Percentiles rank a stretch among this genome's conserved stretches.
Conservation (phyloP, 2,329 filamentous ascomycete species). For the Sphaerulina musiva region DNA sequence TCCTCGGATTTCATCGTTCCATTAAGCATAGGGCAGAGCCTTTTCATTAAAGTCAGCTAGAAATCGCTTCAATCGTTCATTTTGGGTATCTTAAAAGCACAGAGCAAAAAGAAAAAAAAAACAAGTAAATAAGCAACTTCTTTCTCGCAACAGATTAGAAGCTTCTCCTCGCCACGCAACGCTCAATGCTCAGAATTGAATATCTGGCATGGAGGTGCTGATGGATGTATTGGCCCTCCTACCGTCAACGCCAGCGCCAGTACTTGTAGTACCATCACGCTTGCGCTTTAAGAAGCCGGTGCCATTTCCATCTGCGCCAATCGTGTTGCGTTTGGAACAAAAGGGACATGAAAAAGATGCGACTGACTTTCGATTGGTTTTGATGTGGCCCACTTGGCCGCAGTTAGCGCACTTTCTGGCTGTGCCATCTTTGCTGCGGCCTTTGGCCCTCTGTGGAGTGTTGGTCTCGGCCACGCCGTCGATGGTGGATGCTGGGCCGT, state of each 20-base stretch:
- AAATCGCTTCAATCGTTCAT: slow-evolving; percentile 14
- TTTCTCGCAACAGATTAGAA: neutral
- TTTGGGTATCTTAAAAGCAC: slow-evolving; percentile 10
- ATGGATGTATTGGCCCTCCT: slow-evolving; percentile 14
- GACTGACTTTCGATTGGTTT: slow-evolving; percentile 93
- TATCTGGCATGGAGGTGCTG: slow-evolving; percentile 16
- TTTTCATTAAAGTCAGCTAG: slow-evolving; percentile 38
- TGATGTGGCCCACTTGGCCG: slow-evolving; percentile 93
- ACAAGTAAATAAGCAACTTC: neutral
- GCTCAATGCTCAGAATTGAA: slow-evolving; percentile 19
- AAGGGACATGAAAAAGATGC: slow-evolving; percentile 19
- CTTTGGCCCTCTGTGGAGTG: slow-evolving; percentile 33
- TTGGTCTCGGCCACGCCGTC: slow-evolving; percentile 19
- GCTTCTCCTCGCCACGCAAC: neutral
- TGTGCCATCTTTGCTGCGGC: slow-evolving; percentile 57
- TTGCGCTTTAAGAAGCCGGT: slow-evolving; percentile 13
- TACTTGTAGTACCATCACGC: slow-evolving; percentile 1
- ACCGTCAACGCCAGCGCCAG: slow-evolving; percentile 14
- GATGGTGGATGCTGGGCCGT: slow-evolving; percentile 28
- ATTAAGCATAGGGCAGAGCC: slow-evolving; percentile 77
- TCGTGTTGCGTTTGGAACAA: slow-evolving; percentile 15
- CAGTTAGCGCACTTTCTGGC: slow-evolving; percentile 94
- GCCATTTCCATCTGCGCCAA: slow-evolving; percentile 12
- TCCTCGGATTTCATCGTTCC: slow-evolving; percentile 51
- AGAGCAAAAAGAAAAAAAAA: slow-evolving; percentile 4